Base-by-base conservation (phyloP, 257 asterid species). In the Paraleonurus japonicus region DNA sequence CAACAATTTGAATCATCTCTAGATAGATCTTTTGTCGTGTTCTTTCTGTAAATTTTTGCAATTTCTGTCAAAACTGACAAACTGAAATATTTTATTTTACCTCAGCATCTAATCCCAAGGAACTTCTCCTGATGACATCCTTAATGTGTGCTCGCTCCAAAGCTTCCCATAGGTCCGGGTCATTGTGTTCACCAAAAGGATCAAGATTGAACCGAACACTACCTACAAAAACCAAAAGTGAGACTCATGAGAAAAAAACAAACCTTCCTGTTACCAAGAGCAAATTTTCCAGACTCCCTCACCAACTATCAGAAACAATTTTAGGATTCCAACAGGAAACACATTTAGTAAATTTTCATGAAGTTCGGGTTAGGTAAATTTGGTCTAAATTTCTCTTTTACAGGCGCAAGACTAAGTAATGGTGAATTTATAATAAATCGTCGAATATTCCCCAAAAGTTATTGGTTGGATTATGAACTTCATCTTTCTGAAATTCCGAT, bases 101-200 rank as follows among this genome's bases (percentile, higher is more conserved):
- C 98, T 90, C 96, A 37, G 98, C 86, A 81, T 92, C 96, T 64
- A 92, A 82, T 54, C 98, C 96, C 37, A 80, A 69, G 39, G 87
- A 67, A 83, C 75, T 85, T 76, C 86, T 87, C 71, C 89, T 79
- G 82, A 92, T 84, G 71, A 84, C 90, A 75, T 86, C 90, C 78
- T 90, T 90, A 28, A 92, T 77, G 82, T 88, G 95, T 12, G 98
- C 96, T 53, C 93, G 78, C 76, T 90, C 98, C 73, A 92, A 75
- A 26, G 96, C 92, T 80, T 90, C 97, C 98, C 98, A 92, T 5
- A 92, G 87, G 79, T 85, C 95, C 7, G 87, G 80, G 72, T 92
- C 96, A 50, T 80, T 81, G 77, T 88, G 98, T 73, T 92, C 96
- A 43, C 87, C 67, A 70, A 92, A 92, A 55, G 98, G 98, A 79